Percentiles rank a stretch among this genome's conserved stretches.
phyloP scores from a whole-genome alignment of 371 early-diverging fungal genomes.

The Entomophthora muscae region DNA sequence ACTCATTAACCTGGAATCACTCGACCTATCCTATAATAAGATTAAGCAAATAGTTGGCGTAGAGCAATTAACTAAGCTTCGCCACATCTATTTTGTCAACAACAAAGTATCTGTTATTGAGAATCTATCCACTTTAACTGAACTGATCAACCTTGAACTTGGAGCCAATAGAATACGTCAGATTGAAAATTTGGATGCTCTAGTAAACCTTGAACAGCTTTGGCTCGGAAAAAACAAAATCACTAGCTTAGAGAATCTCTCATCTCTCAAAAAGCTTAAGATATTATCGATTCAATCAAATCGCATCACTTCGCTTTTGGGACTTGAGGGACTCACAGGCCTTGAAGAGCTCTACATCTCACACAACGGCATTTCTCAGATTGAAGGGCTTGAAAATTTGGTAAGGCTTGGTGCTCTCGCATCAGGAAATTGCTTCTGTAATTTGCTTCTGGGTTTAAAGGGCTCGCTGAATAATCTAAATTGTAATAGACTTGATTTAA shows the following conservation, averaged over 20 bases:
- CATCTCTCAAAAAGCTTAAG: slow-evolving; percentile 31
- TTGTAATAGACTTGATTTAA: no score
- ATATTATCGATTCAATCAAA: slow-evolving; percentile 68
- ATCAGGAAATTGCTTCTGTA: no score
- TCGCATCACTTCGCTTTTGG: slow-evolving; percentile 53
- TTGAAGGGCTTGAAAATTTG: slow-evolving; percentile 68
- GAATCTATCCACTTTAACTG: slow-evolving; percentile 38
- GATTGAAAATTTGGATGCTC: slow-evolving; percentile 64
- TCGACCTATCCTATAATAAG: slow-evolving; percentile 88
- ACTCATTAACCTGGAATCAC: slow-evolving; percentile 38
- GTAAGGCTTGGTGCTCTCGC: no score
- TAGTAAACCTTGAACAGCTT: slow-evolving; percentile 63
- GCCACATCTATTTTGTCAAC: slow-evolving; percentile 59
- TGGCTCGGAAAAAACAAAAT: slow-evolving; percentile 98
- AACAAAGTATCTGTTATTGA: slow-evolving; percentile 67
- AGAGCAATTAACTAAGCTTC: slow-evolving; percentile 29
- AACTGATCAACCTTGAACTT: slow-evolving; percentile 69
- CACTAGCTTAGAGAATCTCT: slow-evolving; percentile 38
- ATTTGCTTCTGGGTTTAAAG: no score
- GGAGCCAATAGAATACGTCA: slow-evolving; percentile 83
- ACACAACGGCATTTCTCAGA: slow-evolving; percentile 62
- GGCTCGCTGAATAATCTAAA: no score
- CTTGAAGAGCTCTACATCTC: slow-evolving; percentile 80
- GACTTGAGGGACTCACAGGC: slow-evolving; percentile 41
- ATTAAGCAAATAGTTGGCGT: slow-evolving; percentile 52